Conservation (phyloP, 2,329 filamentous ascomycete species). For the Penicillium sp. region DNA sequence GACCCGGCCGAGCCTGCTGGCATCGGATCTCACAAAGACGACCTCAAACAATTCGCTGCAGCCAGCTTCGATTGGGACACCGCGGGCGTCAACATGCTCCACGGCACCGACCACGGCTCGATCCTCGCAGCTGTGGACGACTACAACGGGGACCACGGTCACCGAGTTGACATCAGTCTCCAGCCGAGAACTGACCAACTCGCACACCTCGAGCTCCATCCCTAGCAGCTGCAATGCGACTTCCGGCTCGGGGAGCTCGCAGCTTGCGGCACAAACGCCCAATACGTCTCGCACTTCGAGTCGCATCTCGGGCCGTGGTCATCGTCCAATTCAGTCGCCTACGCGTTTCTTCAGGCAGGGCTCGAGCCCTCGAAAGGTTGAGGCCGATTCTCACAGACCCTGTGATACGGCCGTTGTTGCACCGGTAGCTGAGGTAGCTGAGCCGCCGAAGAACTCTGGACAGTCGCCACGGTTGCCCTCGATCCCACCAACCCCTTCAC, state of each 20-base stretch:
- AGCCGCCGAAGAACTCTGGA: conserved; percentile 3
- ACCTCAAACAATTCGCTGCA: not conserved
- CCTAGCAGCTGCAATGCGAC: not conserved
- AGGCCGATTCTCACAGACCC: not conserved
- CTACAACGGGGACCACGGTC: not conserved
- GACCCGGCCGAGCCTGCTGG: conserved; percentile 3
- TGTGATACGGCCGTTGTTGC: conserved; percentile 3
- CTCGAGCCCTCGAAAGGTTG: not conserved
- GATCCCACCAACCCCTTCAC: conserved; percentile 3
- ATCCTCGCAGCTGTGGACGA: conserved; percentile 16
- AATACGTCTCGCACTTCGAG: conserved; percentile 10
- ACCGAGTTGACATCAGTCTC: conserved; percentile 3
- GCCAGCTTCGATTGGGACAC: conserved; percentile 1
- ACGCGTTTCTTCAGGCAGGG: conserved; percentile 4
- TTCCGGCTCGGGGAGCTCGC: not conserved
- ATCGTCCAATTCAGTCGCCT: conserved; percentile 1
- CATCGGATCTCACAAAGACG: conserved; percentile 3
- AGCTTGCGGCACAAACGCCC: conserved; percentile 3
- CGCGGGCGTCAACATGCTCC: conserved; percentile 6
- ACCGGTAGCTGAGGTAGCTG: too few species aligned
- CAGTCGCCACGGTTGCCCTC: conserved; percentile 1
- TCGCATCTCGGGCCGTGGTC: conserved; percentile 2
- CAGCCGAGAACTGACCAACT: not conserved
- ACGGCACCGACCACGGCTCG: conserved; percentile 1
- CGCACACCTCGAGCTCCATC: not conserved